A percentile compares a stretch with the other conserved stretches of the same genome.
phyloP scores from a whole-genome alignment of 768 basidiomycete species.

The Mycena albidolilacea region DNA sequence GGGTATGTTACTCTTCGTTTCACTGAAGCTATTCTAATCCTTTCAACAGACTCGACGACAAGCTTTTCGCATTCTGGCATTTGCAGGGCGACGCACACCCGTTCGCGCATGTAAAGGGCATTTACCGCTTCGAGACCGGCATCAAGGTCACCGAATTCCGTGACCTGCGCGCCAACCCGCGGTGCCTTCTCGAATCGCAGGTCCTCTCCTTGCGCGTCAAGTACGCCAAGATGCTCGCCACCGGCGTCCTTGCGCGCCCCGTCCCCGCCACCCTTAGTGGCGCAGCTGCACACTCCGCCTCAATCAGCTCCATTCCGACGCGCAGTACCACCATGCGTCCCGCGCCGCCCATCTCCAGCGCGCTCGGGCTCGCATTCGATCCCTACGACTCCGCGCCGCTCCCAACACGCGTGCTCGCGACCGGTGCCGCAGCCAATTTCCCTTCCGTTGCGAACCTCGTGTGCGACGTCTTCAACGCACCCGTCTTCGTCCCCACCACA shows the following conservation, averaged over 20 bases:
- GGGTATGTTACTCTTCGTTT: conserved; percentile 65
- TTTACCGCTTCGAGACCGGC: conserved; percentile 90
- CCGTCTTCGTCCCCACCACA: conserved; percentile 80
- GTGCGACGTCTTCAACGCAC: conserved; percentile 87
- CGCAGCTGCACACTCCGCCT: conserved; percentile 41
- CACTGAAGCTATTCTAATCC: conserved; percentile 19
- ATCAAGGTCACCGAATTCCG: conserved; percentile 91
- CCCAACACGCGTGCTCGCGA: conserved; percentile 76
- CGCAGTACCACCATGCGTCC: conserved; percentile 45
- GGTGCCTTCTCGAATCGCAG: conserved; percentile 88
- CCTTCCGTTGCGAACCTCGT: conserved; percentile 85
- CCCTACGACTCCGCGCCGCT: conserved; percentile 81
- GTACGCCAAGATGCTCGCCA: conserved; percentile 81
- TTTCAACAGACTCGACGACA: conserved; percentile 83
- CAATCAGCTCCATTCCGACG: conserved; percentile 51
- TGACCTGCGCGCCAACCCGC: conserved; percentile 90
- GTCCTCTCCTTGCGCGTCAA: conserved; percentile 86
- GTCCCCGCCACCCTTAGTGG: conserved; percentile 24
- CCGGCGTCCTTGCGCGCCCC: conserved; percentile 70
- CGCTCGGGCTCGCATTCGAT: conserved; percentile 79
- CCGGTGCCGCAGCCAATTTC: conserved; percentile 89
- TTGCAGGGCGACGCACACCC: conserved; percentile 85
- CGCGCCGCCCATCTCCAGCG: conserved; percentile 53
- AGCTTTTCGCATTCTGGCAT: conserved; percentile 92
- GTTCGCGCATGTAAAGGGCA: conserved; percentile 85